These are phyloP conservation scores for Celoporthe dispersa DNA, from an alignment of 2,329 filamentous ascomycete genomes.

Conservation along the genomic window DNA sequence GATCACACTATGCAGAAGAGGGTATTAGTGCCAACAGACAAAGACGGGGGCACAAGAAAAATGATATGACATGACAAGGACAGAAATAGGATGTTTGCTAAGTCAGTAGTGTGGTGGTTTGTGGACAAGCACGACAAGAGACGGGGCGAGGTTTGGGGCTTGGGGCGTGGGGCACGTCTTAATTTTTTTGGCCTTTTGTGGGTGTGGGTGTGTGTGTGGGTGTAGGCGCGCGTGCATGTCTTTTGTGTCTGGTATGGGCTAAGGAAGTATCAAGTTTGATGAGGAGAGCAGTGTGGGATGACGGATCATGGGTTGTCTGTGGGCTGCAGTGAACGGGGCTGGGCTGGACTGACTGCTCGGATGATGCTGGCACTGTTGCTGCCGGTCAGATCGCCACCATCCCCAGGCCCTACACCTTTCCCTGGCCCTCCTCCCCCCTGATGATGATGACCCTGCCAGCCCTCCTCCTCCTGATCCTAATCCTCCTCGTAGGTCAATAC, in stretches of 20 bases:
- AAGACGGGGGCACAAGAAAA: neutral
- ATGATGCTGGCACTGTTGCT: conserved; percentile 19
- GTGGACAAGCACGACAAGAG: neutral
- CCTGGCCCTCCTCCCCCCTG: neutral
- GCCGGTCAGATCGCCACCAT: conserved; percentile 19
- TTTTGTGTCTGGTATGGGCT: neutral
- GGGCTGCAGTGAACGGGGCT: neutral
- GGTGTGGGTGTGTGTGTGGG: conserved; percentile 12
- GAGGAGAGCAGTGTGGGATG: neutral
- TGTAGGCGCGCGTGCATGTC: neutral
- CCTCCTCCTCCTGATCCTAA: neutral
- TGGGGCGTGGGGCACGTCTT: neutral
- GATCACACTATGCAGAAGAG: conserved; percentile 40
- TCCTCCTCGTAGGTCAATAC: neutral
- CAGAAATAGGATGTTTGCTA: neutral
- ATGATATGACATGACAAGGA: neutral
- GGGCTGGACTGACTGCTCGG: conserved; percentile 24
- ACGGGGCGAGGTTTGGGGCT: neutral
- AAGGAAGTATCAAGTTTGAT: neutral
- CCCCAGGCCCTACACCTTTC: conserved; percentile 13
- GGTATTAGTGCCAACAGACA: neutral
- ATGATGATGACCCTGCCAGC: neutral
- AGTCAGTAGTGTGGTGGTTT: neutral
- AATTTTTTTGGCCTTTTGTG: neutral
- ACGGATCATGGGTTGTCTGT: neutral